Evolutionary conservation across 1,284 basidiomycete species (phyloP).

Genomic region (Naganishia albida): DNA sequence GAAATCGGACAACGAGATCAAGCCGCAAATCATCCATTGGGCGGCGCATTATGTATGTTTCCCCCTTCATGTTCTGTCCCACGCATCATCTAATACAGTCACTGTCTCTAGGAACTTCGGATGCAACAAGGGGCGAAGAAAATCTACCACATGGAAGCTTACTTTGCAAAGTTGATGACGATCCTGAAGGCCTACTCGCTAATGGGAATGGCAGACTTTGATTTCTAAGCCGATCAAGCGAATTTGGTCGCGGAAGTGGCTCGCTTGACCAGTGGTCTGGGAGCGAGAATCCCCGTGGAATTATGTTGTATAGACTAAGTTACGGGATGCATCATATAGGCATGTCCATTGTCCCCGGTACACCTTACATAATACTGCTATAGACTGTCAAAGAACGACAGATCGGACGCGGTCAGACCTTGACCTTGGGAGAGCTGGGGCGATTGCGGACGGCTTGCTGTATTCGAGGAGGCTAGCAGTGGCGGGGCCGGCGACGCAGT

Average conservation of each 20-base stretch:
- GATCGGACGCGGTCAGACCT: slow-evolving; percentile 66
- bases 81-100: slow-evolving; percentile 6
- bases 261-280: background rate
- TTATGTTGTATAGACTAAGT: slow-evolving; percentile 1
- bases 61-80: slow-evolving; percentile 6
- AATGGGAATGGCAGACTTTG: slow-evolving; percentile 31
- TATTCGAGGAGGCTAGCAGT: background rate
- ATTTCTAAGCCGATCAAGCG: slow-evolving; percentile 10
- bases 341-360: background rate
- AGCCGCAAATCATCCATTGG: slow-evolving; percentile 92
- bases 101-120: slow-evolving; percentile 69
- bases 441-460: slow-evolving; percentile 28
- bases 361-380: slow-evolving; percentile 10
- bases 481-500: background rate
- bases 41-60: slow-evolving; percentile 85
- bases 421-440: slow-evolving; percentile 46
- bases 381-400: slow-evolving; percentile 70
- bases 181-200: slow-evolving; percentile 32
- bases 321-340: background rate
- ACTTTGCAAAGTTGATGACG: slow-evolving; percentile 53
- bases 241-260: background rate
- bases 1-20: slow-evolving; percentile 81
- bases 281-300: background rate
- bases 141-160: slow-evolving; percentile 93
- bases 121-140: slow-evolving; percentile 90